phyloP scores from a whole-genome alignment of 495 filamentous ascomycete species.

The Opeltia flavorubescens region DNA sequence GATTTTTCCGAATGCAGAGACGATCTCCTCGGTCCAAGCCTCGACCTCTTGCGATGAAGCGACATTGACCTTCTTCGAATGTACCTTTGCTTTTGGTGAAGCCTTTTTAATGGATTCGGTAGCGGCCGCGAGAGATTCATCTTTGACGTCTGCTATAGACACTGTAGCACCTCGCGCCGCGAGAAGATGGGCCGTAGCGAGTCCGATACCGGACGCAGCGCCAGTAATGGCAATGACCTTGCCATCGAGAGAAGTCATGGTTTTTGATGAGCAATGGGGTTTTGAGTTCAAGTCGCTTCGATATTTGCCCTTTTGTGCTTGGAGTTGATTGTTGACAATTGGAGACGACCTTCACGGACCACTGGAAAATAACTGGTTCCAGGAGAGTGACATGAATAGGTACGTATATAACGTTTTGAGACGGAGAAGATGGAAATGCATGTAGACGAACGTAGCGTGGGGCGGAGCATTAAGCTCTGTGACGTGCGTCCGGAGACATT shows the following conservation, averaged over 20 bases:
- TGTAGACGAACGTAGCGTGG: no score
- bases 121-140: conserved; percentile 21
- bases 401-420: no score
- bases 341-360: no score
- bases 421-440: no score
- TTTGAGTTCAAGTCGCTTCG: no score
- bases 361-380: no score
- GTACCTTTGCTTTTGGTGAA: conserved; percentile 9
- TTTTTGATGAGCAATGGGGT: no score
- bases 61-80: conserved; percentile 29
- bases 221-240: conserved; percentile 43
- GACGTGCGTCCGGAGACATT: no score
- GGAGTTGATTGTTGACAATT: no score
- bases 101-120: conserved; percentile 7
- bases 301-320: no score
- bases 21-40: conserved; percentile 30
- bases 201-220: conserved; percentile 40
- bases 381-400: no score
- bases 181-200: conserved; percentile 38
- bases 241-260: conserved; percentile 19
- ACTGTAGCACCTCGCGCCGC: conserved; percentile 33
- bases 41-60: conserved; percentile 25
- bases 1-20: conserved; percentile 29
- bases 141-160: conserved; percentile 36
- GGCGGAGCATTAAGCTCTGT: no score